Evolutionary conservation across 1,284 basidiomycete species (phyloP).

Genomic region (Melampsora americana): DNA sequence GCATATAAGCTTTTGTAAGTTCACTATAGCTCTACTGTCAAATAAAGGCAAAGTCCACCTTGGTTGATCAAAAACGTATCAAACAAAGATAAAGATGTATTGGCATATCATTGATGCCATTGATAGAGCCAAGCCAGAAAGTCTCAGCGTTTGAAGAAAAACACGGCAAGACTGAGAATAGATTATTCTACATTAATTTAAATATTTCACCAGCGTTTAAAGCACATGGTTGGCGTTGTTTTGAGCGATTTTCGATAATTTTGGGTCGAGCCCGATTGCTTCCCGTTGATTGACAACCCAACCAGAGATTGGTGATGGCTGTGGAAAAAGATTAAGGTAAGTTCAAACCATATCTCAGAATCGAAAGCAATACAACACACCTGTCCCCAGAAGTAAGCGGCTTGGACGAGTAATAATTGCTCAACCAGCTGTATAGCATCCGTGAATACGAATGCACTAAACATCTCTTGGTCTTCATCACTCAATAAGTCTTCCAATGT

Average conservation of each 20-base stretch:
- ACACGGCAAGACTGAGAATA: too few relatives aligned
- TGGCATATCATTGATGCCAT: too few relatives aligned
- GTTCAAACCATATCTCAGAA: neutral
- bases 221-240: neutral
- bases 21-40: too few relatives aligned
- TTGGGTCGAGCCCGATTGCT: neutral
- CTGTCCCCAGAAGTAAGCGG: neutral
- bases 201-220: neutral
- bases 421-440: slow-evolving; percentile 1
- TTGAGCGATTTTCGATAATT: neutral
- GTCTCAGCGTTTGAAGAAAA: too few relatives aligned
- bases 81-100: too few relatives aligned
- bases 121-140: too few relatives aligned
- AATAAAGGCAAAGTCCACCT: too few relatives aligned
- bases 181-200: neutral
- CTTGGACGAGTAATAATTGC: neutral
- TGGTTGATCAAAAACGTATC: too few relatives aligned
- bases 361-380: neutral
- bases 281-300: neutral
- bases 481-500: slow-evolving; percentile 1
- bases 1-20: too few relatives aligned
- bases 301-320: neutral
- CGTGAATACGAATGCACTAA: slow-evolving; percentile 1
- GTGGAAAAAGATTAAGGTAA: neutral
- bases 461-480: slow-evolving; percentile 1